phyloP scores from a whole-genome alignment of 306 rosid species.

The Cucurbita pepo region DNA sequence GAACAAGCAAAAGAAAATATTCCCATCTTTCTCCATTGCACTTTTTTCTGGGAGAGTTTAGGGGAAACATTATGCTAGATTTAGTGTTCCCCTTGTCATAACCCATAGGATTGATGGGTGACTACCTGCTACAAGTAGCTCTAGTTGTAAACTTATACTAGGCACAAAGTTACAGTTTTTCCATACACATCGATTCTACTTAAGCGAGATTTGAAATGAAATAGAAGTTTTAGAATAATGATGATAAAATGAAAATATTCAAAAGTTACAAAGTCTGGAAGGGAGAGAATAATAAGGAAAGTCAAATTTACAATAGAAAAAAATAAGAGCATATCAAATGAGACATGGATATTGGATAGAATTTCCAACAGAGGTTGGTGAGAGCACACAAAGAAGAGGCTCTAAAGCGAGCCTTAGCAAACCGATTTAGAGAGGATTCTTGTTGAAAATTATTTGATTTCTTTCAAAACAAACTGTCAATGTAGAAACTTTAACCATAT shows the following conservation, averaged over 20 bases:
- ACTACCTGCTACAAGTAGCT: background rate
- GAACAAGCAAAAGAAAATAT: background rate
- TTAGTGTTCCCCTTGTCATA: background rate
- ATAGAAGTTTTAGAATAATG: background rate
- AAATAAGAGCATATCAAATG: too few relatives aligned
- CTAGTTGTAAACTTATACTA: background rate
- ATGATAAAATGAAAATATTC: background rate
- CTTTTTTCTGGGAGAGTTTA: background rate
- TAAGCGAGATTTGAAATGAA: background rate
- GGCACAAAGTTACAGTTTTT: background rate
- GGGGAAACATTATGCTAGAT: background rate
- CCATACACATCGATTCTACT: background rate
- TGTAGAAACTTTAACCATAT: too few relatives aligned
- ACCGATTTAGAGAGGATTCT: too few relatives aligned
- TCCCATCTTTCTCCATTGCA: background rate
- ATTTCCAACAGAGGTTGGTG: too few relatives aligned
- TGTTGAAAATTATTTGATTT: too few relatives aligned
- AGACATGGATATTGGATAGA: too few relatives aligned
- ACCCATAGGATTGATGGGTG: background rate
- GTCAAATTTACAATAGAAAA: too few relatives aligned
- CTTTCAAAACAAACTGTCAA: too few relatives aligned
- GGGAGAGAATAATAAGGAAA: too few relatives aligned
- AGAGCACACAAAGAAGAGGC: too few relatives aligned
- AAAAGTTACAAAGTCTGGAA: too few relatives aligned
- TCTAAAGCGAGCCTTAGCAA: too few relatives aligned